These are phyloP conservation scores for Penicillium corylophilum DNA, from an alignment of 2,329 filamentous ascomycete species.

Conservation along the genomic window DNA sequence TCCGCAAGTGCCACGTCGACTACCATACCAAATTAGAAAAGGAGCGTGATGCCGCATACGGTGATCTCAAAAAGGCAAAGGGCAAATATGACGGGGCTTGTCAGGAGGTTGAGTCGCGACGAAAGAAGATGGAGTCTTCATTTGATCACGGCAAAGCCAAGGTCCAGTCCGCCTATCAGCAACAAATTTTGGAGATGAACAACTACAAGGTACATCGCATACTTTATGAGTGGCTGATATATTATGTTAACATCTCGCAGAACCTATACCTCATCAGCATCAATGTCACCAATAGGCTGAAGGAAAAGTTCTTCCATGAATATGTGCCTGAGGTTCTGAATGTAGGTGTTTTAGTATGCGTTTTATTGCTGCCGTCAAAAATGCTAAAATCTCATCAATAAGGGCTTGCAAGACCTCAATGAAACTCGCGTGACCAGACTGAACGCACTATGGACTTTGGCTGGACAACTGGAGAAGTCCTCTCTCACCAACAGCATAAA, in stretches of 20 bases:
- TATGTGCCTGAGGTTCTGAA: constrained; percentile 93
- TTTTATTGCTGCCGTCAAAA: neutral
- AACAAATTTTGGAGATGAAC: constrained; percentile 92
- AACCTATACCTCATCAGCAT: constrained; percentile 97
- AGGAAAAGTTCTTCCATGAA: constrained; percentile 95
- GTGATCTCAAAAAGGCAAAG: constrained; percentile 85
- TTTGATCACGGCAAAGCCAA: constrained; percentile 84
- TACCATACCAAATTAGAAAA: constrained; percentile 86
- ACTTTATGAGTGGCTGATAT: neutral
- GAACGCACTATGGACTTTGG: constrained; percentile 81
- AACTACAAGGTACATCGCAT: constrained; percentile 68
- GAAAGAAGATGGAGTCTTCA: constrained; percentile 93
- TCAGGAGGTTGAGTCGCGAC: constrained; percentile 88
- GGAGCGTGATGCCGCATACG: constrained; percentile 80
- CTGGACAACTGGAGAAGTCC: constrained; percentile 75
- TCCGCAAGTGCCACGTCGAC: constrained; percentile 86
- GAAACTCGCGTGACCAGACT: constrained; percentile 83
- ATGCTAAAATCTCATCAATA: constrained; percentile 19
- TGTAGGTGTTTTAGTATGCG: constrained; percentile 50
- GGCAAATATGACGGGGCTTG: constrained; percentile 89
- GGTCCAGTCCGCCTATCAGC: constrained; percentile 85
- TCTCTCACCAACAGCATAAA: constrained; percentile 72
- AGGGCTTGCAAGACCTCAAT: constrained; percentile 81
- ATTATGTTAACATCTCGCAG: constrained; percentile 39
- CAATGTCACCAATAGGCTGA: constrained; percentile 96